phyloP scores from a whole-genome alignment of 371 early-diverging fungal species.

The Quaeritorhiza haematococci region DNA sequence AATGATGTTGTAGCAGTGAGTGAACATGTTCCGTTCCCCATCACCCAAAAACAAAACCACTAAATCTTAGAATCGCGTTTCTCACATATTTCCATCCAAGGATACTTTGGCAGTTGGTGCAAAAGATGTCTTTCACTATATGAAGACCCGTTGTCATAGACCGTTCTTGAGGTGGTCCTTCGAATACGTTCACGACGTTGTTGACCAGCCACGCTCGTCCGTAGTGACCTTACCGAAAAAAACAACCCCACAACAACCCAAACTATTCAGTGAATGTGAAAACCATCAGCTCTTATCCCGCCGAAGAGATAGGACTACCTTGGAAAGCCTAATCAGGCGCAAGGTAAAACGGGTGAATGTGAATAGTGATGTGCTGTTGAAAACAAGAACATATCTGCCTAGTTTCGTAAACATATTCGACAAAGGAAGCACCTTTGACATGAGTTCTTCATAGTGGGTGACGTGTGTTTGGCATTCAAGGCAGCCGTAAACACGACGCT shows the following conservation, averaged over 20 bases:
- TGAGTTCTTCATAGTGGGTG: slow-evolving; percentile 51
- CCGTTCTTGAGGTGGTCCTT: slow-evolving; percentile 61
- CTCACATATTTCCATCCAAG: slow-evolving; percentile 77
- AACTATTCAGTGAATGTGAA: too few species aligned
- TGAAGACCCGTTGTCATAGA: slow-evolving; percentile 76
- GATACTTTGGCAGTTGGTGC: slow-evolving; percentile 53
- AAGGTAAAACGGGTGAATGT: neutral
- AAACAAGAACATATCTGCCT: neutral
- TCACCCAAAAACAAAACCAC: neutral
- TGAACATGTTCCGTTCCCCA: too few species aligned
- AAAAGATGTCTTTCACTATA: slow-evolving; percentile 69
- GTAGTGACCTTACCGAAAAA: slow-evolving; percentile 61
- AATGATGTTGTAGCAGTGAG: slow-evolving; percentile 1
- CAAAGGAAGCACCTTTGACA: slow-evolving; percentile 48
- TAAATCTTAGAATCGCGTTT: too few species aligned
- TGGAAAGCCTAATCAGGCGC: neutral
- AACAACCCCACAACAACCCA: too few species aligned
- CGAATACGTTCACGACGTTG: slow-evolving; percentile 51
- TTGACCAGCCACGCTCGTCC: slow-evolving; percentile 73
- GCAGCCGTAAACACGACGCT: slow-evolving; percentile 55
- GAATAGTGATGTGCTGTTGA: neutral
- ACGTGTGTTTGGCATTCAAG: slow-evolving; percentile 69
- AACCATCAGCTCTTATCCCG: too few species aligned
- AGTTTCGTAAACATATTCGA: neutral
- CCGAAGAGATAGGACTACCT: neutral